Percentiles rank a stretch among this genome's conserved stretches.
phyloP scores from a whole-genome alignment of 345 rosid genomes.

The Populus deltoides region DNA sequence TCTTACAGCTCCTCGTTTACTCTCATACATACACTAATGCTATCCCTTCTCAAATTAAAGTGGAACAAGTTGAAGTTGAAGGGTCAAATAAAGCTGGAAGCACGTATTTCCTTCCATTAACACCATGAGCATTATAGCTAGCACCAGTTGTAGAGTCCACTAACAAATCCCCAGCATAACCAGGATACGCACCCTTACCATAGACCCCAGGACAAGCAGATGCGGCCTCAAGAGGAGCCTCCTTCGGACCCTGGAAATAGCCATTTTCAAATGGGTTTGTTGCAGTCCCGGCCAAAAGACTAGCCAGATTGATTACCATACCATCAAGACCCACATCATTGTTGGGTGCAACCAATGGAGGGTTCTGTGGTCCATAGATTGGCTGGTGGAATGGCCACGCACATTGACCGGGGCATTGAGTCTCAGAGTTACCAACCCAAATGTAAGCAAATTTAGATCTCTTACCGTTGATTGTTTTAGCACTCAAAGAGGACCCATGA shows the following conservation, averaged over 20 bases:
- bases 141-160: slow-evolving; percentile 22
- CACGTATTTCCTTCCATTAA: slow-evolving; percentile 23
- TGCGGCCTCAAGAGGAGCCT: slow-evolving; percentile 23
- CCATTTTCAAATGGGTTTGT: slow-evolving; percentile 26
- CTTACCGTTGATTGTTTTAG: background rate
- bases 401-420: slow-evolving; percentile 26
- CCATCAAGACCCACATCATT: slow-evolving; percentile 26
- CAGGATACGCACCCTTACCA: slow-evolving; percentile 24
- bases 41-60: slow-evolving; percentile 1
- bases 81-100: slow-evolving; percentile 24
- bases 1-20: background rate
- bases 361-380: slow-evolving; percentile 15
- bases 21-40: background rate
- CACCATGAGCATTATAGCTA: slow-evolving; percentile 24
- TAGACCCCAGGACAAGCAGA: slow-evolving; percentile 15
- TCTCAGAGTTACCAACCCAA: slow-evolving; percentile 27
- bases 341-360: slow-evolving; percentile 12
- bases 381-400: slow-evolving; percentile 29
- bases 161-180: slow-evolving; percentile 21
- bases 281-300: slow-evolving; percentile 18
- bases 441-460: slow-evolving; percentile 17
- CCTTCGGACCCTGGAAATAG: slow-evolving; percentile 21
- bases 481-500: slow-evolving; percentile 1
- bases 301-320: slow-evolving; percentile 21
- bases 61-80: slow-evolving; percentile 8